phyloP scores from a whole-genome alignment of 2,329 filamentous ascomycete genomes.

The Fusarium sacchari region DNA sequence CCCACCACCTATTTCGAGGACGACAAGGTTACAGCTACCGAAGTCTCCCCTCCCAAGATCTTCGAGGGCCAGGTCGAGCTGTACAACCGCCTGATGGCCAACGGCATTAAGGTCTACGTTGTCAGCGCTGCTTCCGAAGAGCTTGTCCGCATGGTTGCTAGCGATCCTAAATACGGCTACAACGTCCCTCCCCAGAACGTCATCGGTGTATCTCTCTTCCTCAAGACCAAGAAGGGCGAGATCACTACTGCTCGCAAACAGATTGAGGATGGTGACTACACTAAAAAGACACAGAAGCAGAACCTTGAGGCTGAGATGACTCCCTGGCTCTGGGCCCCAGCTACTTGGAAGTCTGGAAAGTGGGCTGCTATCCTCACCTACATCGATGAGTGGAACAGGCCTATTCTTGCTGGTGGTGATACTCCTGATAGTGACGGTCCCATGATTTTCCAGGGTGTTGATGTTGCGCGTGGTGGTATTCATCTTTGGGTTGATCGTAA shows the following conservation, averaged over 20 bases:
- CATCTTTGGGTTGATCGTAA: slow-evolving; percentile 56
- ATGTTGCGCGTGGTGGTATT: slow-evolving; percentile 53
- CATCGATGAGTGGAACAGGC: slow-evolving; percentile 56
- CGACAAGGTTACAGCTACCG: slow-evolving; percentile 43
- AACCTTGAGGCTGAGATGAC: slow-evolving; percentile 54
- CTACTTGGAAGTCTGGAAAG: slow-evolving; percentile 57
- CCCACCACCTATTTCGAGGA: slow-evolving; percentile 50
- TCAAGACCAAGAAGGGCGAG: slow-evolving; percentile 46
- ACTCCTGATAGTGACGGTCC: slow-evolving; percentile 56
- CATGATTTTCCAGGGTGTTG: slow-evolving; percentile 58
- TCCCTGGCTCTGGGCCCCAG: slow-evolving; percentile 55
- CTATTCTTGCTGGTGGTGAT: slow-evolving; percentile 55
- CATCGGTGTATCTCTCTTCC: slow-evolving; percentile 54
- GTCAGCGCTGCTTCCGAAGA: slow-evolving; percentile 56
- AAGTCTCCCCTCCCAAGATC: slow-evolving; percentile 49
- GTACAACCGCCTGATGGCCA: slow-evolving; percentile 54
- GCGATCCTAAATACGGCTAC: slow-evolving; percentile 57
- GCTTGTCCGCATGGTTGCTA: slow-evolving; percentile 57
- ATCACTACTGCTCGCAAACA: slow-evolving; percentile 53
- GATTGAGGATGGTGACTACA: slow-evolving; percentile 51
- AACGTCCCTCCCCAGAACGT: slow-evolving; percentile 57
- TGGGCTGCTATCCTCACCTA: slow-evolving; percentile 56
- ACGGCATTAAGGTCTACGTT: slow-evolving; percentile 57
- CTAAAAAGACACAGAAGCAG: slow-evolving; percentile 37
- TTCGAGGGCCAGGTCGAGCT: slow-evolving; percentile 56